These are phyloP conservation scores for Spongospora subterranea DNA, from an alignment of 208 protist genomes.

Conservation along the genomic window DNA sequence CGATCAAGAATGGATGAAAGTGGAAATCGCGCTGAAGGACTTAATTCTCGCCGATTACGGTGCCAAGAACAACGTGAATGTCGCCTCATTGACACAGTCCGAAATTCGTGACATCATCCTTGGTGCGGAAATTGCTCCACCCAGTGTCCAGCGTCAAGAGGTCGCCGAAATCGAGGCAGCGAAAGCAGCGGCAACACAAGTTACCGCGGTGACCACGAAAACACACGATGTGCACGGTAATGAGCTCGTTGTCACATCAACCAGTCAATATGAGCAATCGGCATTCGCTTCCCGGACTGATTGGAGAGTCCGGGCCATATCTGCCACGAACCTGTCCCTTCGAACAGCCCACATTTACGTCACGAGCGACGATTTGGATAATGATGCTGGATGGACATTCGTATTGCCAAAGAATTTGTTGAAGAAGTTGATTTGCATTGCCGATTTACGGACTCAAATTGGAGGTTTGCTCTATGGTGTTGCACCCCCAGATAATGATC, in stretches of 20 bases:
- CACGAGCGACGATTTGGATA: slow-evolving; percentile 79
- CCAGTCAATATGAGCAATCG: slow-evolving; percentile 85
- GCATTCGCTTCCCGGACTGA: slow-evolving; percentile 86
- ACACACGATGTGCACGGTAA: slow-evolving; percentile 89
- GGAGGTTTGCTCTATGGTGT: slow-evolving; percentile 88
- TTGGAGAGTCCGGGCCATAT: slow-evolving; percentile 90
- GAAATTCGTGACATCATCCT: slow-evolving; percentile 99
- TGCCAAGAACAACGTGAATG: slow-evolving; percentile 99
- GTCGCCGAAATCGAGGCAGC: slow-evolving; percentile 97
- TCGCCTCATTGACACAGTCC: slow-evolving; percentile 96
- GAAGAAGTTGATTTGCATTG: slow-evolving; percentile 89
- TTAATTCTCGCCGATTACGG: slow-evolving; percentile 99
- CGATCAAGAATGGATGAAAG: slow-evolving; percentile 97
- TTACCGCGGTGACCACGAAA: slow-evolving; percentile 76
- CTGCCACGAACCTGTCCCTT: slow-evolving; percentile 88
- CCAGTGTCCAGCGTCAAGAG: slow-evolving; percentile 94
- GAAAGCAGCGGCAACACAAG: slow-evolving; percentile 19
- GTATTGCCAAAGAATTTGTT: slow-evolving; percentile 93
- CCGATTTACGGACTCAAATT: slow-evolving; percentile 91
- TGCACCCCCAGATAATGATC: slow-evolving; percentile 83
- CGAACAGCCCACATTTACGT: slow-evolving; percentile 93
- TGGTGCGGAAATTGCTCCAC: slow-evolving; percentile 97
- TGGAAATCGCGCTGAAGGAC: slow-evolving; percentile 98
- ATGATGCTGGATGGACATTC: slow-evolving; percentile 83
- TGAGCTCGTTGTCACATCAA: slow-evolving; percentile 87